Conservation (phyloP, 2,329 filamentous ascomycete species). For the Madurella fahalii region DNA sequence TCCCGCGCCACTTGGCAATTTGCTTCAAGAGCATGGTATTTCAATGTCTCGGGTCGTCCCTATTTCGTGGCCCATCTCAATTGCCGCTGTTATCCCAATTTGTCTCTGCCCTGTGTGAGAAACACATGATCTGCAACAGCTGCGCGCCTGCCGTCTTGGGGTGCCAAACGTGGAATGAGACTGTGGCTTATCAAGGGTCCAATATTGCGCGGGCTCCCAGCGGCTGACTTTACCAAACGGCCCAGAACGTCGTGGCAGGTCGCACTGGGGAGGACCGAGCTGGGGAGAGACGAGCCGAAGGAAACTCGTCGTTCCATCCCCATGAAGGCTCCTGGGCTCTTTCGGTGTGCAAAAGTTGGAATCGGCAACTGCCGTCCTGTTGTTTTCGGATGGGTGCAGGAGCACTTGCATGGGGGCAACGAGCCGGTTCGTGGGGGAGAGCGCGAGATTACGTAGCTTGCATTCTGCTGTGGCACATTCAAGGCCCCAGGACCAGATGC, state of each 20-base stretch:
- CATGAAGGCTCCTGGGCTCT: too few species aligned
- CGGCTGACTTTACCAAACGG: too few species aligned
- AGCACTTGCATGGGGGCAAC: neutral
- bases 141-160: neutral
- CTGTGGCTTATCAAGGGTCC: neutral
- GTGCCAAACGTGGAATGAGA: neutral
- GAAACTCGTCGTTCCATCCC: too few species aligned
- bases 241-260: too few species aligned
- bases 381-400: neutral
- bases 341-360: too few species aligned
- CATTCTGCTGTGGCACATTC: neutral
- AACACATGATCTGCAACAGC: conserved; percentile 9
- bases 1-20: too few species aligned
- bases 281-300: too few species aligned
- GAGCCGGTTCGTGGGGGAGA: neutral
- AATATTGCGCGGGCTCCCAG: neutral
- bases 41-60: conserved; percentile 8
- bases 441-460: neutral
- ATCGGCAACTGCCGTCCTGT: neutral
- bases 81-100: neutral
- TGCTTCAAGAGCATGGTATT: too few species aligned
- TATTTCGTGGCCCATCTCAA: conserved; percentile 3
- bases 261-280: too few species aligned
- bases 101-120: neutral
- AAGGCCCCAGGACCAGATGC: too few species aligned